These are phyloP conservation scores for Citrullus mucosospermus DNA, from an alignment of 306 rosid species.

Conservation along the genomic window DNA sequence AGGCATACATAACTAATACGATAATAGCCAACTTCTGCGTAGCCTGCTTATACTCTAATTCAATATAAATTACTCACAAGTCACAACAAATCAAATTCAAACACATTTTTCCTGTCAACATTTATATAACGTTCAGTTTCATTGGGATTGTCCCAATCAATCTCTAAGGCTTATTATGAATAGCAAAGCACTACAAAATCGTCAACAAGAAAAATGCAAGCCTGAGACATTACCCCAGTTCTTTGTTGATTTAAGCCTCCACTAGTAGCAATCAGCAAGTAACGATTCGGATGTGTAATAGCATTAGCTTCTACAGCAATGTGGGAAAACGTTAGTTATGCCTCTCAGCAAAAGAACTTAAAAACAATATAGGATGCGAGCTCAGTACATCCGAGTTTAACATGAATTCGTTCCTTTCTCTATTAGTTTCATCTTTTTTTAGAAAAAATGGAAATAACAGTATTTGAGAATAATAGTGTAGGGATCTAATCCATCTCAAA, in stretches of 20 bases:
- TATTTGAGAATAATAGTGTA: not conserved
- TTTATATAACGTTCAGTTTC: not conserved
- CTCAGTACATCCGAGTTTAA: not conserved
- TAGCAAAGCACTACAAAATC: not conserved
- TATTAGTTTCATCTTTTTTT: not conserved
- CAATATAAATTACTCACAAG: not conserved
- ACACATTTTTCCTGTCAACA: not conserved
- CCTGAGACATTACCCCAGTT: conserved; percentile 64
- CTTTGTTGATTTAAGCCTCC: conserved; percentile 99
- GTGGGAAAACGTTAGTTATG: not conserved
- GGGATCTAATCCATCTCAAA: not conserved
- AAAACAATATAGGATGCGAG: not conserved
- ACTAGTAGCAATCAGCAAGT: conserved; percentile 84
- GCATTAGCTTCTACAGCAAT: conserved; percentile 54
- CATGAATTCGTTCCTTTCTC: not conserved
- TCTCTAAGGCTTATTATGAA: not conserved
- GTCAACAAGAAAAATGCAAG: not conserved
- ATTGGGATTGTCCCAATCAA: not conserved
- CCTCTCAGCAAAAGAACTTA: not conserved
- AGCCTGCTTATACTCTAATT: not conserved
- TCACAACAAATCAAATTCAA: not conserved
- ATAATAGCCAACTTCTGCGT: not conserved
- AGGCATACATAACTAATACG: not conserved
- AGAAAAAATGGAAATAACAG: not conserved
- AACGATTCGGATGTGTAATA: conserved; percentile 41